Evolutionary conservation across 2,329 filamentous ascomycete genomes (phyloP).

Genomic region (Cladosporium sp.): DNA sequence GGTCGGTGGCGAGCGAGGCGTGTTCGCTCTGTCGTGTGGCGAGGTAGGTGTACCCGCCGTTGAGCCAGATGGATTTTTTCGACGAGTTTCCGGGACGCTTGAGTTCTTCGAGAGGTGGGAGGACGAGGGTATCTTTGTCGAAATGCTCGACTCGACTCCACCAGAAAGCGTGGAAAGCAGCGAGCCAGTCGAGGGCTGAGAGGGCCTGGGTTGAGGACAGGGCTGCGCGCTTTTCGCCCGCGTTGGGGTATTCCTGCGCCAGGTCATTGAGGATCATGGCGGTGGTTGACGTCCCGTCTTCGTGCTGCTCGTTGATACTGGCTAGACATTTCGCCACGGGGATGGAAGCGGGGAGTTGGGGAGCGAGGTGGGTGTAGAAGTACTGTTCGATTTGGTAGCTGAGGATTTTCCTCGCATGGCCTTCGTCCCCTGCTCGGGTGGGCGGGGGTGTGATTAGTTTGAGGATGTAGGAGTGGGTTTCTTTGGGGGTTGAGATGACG

Average conservation of each 20-base stretch:
- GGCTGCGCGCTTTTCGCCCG: conserved; percentile 50
- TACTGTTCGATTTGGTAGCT: conserved; percentile 65
- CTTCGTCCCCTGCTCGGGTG: conserved; percentile 46
- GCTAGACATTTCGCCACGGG: conserved; percentile 49
- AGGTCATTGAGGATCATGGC: conserved; percentile 59
- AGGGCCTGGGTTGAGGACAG: conserved; percentile 47
- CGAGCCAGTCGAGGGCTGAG: conserved; percentile 59
- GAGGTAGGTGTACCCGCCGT: conserved; percentile 67
- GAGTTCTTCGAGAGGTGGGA: conserved; percentile 55
- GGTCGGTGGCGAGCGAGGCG: conserved; percentile 40
- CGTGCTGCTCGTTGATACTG: conserved; percentile 1
- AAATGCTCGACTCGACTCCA: conserved; percentile 35
- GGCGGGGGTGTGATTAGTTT: conserved; percentile 58
- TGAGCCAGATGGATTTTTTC: conserved; percentile 47
- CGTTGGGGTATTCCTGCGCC: conserved; percentile 49
- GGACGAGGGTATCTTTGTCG: conserved; percentile 37
- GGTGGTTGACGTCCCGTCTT: conserved; percentile 31
- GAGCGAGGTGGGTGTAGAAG: conserved; percentile 58
- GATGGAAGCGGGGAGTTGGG: conserved; percentile 40
- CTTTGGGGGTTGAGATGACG: conserved; percentile 12
- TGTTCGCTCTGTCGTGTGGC: conserved; percentile 59
- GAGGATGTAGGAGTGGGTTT: conserved; percentile 43
- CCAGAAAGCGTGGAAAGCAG: conserved; percentile 56
- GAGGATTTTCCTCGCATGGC: conserved; percentile 61
- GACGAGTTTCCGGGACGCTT: background rate